phyloP scores from a whole-genome alignment of 2,329 filamentous ascomycete genomes.

The Cladosporium oxysporum region DNA sequence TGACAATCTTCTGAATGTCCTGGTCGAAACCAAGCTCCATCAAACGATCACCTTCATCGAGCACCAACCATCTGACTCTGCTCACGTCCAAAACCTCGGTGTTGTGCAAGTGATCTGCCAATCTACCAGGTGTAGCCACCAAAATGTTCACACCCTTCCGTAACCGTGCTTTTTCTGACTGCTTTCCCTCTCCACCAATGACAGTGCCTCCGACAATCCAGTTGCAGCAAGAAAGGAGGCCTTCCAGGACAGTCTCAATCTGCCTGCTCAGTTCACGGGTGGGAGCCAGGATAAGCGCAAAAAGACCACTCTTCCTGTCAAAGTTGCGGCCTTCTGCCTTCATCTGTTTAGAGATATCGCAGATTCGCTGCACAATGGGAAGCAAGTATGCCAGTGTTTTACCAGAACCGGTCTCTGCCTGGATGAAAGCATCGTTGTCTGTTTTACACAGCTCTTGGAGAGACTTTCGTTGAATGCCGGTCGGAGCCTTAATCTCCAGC shows the following conservation, averaged over 20 bases:
- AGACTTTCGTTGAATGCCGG: constrained; percentile 89
- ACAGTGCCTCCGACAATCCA: constrained; percentile 93
- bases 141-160: constrained; percentile 94
- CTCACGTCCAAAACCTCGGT: constrained; percentile 86
- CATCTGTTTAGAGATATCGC: constrained; percentile 65
- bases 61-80: constrained; percentile 87
- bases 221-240: constrained; percentile 81
- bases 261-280: constrained; percentile 94
- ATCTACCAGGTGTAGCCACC: constrained; percentile 87
- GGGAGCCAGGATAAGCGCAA: constrained; percentile 90
- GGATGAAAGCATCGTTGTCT: constrained; percentile 89
- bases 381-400: constrained; percentile 96
- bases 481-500: constrained; percentile 85
- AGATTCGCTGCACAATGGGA: constrained; percentile 85
- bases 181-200: constrained; percentile 70
- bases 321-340: constrained; percentile 53
- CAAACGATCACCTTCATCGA: constrained; percentile 95
- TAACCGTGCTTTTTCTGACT: constrained; percentile 87
- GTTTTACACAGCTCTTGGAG: constrained; percentile 77
- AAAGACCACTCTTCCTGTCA: constrained; percentile 82
- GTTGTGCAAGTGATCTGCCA: constrained; percentile 89
- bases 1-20: constrained; percentile 84
- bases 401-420: constrained; percentile 95
- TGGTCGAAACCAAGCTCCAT: constrained; percentile 99
- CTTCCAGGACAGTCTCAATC: constrained; percentile 83